These are phyloP conservation scores for Saccharomyces hybrid DNA, from an alignment of 1,139 yeast species.

Conservation along the genomic window DNA sequence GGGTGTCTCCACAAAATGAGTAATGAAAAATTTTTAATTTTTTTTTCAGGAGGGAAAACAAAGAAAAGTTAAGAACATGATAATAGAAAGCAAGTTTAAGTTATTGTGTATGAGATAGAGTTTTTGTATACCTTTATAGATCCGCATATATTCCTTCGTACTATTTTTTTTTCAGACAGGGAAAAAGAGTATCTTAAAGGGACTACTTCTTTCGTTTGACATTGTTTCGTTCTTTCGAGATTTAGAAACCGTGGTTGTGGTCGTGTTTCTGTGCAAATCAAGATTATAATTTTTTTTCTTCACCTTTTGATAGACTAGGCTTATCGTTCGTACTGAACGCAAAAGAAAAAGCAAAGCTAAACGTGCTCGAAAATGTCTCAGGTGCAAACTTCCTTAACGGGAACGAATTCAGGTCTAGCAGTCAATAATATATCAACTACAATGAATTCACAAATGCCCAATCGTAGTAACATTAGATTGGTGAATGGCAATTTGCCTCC, in stretches of 20 bases:
- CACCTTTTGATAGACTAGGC: background rate
- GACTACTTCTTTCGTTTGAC: background rate
- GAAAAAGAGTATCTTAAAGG: background rate
- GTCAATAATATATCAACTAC: conserved; percentile 2
- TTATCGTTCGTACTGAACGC: background rate
- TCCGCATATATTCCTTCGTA: conserved; percentile 1
- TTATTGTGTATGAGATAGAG: conserved; percentile 1
- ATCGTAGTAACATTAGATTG: conserved; percentile 4
- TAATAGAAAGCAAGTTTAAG: background rate
- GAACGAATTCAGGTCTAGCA: background rate
- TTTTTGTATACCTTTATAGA: background rate
- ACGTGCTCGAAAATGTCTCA: background rate
- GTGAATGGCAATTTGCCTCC: conserved; percentile 3
- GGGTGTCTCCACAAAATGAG: conserved; percentile 1
- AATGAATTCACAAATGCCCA: conserved; percentile 2
- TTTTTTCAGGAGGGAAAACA: background rate
- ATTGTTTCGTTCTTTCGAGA: background rate
- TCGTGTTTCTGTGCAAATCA: conserved; percentile 1
- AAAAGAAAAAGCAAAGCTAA: background rate
- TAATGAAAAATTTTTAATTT: background rate
- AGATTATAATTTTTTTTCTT: background rate
- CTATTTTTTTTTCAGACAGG: background rate
- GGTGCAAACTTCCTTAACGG: background rate
- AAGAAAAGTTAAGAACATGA: background rate
- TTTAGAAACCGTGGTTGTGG: background rate